Conservation (phyloP, 75 land plant genomes). For the Cunninghamia lanceolata region DNA sequence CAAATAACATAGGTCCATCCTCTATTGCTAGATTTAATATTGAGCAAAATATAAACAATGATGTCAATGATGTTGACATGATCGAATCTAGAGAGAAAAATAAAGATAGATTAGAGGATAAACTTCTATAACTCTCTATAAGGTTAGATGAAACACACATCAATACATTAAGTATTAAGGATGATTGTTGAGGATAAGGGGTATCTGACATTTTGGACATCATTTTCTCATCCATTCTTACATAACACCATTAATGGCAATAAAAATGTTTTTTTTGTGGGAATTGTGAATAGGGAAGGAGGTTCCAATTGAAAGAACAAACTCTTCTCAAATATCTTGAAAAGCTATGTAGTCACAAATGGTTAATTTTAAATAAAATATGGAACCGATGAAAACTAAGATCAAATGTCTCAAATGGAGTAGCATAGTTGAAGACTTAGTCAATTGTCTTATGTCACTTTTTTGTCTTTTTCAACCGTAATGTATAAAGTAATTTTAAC, state of each 20-base stretch:
- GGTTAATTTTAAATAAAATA: no score
- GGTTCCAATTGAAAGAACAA: no score
- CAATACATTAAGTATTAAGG: not conserved
- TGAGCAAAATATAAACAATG: not conserved
- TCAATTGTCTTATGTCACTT: no score
- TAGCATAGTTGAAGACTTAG: no score
- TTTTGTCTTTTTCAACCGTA: no score
- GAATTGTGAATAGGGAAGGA: not conserved
- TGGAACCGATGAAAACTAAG: no score
- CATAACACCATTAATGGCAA: not conserved
- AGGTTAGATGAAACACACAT: not conserved
- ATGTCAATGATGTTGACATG: slow-evolving; percentile 8
- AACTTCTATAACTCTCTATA: not conserved
- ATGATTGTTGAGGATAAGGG: not conserved
- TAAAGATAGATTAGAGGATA: not conserved
- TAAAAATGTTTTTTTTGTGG: not conserved
- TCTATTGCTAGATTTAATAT: not conserved
- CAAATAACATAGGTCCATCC: not conserved
- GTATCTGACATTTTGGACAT: not conserved
- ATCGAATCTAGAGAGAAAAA: not conserved
- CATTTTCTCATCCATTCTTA: not conserved
- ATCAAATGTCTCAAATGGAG: no score
- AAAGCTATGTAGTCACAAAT: no score
- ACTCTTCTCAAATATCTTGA: no score
- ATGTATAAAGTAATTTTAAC: no score